Conservation (phyloP, 108 stramenopile species). For the Heterococcus sp. region DNA sequence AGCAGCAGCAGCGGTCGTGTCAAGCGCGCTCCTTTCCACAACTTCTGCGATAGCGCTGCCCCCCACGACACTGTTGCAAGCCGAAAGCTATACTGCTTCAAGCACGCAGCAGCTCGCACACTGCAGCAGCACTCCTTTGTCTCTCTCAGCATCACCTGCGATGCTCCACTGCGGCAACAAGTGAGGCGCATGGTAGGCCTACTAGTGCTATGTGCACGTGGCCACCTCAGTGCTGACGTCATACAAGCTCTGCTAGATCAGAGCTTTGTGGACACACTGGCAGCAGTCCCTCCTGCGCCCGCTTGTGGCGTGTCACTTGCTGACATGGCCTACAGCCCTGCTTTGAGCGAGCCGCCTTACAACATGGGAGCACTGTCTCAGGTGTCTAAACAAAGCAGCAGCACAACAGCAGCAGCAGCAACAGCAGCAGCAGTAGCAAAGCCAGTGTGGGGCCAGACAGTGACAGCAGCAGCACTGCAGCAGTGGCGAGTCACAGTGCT, state of each 20-base stretch:
- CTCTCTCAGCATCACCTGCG: constrained; percentile 8
- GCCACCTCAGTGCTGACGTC: background rate
- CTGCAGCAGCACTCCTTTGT: constrained; percentile 7
- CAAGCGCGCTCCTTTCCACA: constrained; percentile 33
- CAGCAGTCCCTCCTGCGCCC: background rate
- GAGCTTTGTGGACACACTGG: background rate
- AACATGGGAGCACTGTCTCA: background rate
- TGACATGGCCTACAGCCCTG: background rate
- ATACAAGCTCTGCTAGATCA: background rate
- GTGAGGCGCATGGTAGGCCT: background rate
- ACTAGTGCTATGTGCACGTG: background rate
- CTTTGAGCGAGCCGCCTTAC: background rate
- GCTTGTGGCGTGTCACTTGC: background rate
- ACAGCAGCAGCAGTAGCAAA: background rate
- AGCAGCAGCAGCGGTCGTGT: too few relatives aligned
- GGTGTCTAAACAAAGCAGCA: too few relatives aligned
- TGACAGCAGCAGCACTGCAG: background rate
- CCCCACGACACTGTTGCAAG: constrained; percentile 11
- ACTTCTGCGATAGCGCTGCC: constrained; percentile 30
- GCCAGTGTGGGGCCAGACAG: background rate
- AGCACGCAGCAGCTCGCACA: background rate
- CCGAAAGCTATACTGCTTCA: constrained; percentile 33
- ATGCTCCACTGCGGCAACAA: constrained; percentile 32
- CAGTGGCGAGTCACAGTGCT: background rate
- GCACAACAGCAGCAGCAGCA: background rate